Evolutionary conservation across 2,329 filamentous ascomycete species (phyloP).

Genomic region (Colletotrichum sp.): DNA sequence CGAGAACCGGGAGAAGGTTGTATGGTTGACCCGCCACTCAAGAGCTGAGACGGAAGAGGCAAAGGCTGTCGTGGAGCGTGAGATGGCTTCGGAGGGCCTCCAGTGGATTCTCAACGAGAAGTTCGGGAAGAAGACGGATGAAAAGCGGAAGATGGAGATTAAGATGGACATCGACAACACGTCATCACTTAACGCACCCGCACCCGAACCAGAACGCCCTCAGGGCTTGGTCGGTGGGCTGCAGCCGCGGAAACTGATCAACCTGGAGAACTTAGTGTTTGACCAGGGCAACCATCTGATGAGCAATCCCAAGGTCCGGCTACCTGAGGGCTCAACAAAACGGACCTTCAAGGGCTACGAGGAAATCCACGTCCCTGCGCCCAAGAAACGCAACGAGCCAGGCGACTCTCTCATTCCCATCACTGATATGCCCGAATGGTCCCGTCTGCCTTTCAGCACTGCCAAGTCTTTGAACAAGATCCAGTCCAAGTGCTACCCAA

Average conservation of each 20-base stretch:
- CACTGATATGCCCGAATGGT: slow-evolving; percentile 91
- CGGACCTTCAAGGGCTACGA: slow-evolving; percentile 97
- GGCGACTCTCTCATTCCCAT: slow-evolving; percentile 84
- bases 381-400: slow-evolving; percentile 84
- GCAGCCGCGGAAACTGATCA: slow-evolving; percentile 86
- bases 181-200: slow-evolving; percentile 54
- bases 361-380: slow-evolving; percentile 94
- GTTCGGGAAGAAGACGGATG: slow-evolving; percentile 70
- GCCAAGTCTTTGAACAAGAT: slow-evolving; percentile 92
- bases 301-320: slow-evolving; percentile 96
- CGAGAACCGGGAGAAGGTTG: slow-evolving; percentile 89
- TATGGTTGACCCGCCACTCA: slow-evolving; percentile 91
- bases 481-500: slow-evolving; percentile 90
- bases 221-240: slow-evolving; percentile 82
- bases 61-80: slow-evolving; percentile 79
- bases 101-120: slow-evolving; percentile 89
- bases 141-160: slow-evolving; percentile 77
- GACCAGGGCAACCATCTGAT: slow-evolving; percentile 98
- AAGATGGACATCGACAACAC: slow-evolving; percentile 93
- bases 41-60: slow-evolving; percentile 81
- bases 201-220: slow-evolving; percentile 56
- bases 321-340: slow-evolving; percentile 95
- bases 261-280: slow-evolving; percentile 94
- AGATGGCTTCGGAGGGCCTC: slow-evolving; percentile 90
- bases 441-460: slow-evolving; percentile 81